Evolutionary conservation across 352 stramenopile species (phyloP).

Genomic region (Pseudoperonospora humuli): DNA sequence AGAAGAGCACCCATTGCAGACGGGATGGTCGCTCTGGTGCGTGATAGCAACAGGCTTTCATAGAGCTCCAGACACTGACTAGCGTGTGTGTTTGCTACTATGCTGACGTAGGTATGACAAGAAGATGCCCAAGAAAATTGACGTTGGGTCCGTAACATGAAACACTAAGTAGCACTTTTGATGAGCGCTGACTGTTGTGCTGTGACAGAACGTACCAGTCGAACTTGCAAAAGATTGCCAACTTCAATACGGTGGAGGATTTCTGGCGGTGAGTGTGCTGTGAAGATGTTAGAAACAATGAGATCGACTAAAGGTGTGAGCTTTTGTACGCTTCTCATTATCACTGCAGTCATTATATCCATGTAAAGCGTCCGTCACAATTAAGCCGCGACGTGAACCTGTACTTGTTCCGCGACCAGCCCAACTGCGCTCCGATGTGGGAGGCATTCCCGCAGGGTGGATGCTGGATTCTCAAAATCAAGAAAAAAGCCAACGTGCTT

Average conservation of each 20-base stretch:
- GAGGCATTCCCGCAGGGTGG: constrained; percentile 89
- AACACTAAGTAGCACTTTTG: neutral
- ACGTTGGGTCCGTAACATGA: constrained; percentile 55
- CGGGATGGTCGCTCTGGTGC: constrained; percentile 84
- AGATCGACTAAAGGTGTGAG: neutral
- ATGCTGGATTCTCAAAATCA: constrained; percentile 94
- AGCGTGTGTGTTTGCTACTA: constrained; percentile 5
- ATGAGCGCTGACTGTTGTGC: neutral
- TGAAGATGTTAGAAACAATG: neutral
- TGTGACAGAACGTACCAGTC: constrained; percentile 24
- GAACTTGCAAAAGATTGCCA: constrained; percentile 84
- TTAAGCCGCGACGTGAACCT: constrained; percentile 89
- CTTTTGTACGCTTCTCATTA: neutral
- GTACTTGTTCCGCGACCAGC: constrained; percentile 89
- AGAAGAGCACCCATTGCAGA: constrained; percentile 82
- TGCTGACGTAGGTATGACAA: constrained; percentile 84
- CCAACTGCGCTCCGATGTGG: constrained; percentile 87
- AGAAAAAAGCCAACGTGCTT: constrained; percentile 90
- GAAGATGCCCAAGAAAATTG: constrained; percentile 88
- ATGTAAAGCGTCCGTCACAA: constrained; percentile 90
- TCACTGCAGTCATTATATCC: constrained; percentile 77
- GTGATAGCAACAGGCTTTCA: constrained; percentile 1
- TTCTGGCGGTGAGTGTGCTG: constrained; percentile 79
- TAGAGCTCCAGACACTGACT: too few species aligned
- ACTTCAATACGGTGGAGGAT: constrained; percentile 88